Evolutionary conservation across 2,329 filamentous ascomycete genomes (phyloP).

Genomic region (Claviceps sp.): DNA sequence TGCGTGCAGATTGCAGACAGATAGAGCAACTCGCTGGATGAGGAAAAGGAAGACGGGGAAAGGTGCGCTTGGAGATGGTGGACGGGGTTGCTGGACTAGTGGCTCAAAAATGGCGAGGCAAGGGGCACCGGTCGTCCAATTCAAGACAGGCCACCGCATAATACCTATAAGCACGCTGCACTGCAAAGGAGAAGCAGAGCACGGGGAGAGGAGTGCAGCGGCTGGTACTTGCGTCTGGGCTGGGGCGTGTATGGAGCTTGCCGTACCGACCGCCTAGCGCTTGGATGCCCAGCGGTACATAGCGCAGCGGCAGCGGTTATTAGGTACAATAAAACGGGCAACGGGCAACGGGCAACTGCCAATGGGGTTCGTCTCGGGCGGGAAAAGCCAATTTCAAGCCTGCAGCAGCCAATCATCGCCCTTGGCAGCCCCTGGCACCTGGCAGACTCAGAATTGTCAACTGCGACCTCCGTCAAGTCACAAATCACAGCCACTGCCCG

Average conservation of each 20-base stretch:
- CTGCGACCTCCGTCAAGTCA: background rate
- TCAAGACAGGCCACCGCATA: background rate
- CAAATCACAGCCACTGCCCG: too few relatives aligned
- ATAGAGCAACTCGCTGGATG: slow-evolving; percentile 6
- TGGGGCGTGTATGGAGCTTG: background rate
- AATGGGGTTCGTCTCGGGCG: background rate
- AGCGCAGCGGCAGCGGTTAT: background rate
- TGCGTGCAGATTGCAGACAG: slow-evolving; percentile 3
- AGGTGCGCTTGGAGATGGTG: slow-evolving; percentile 6
- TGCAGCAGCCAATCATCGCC: slow-evolving; percentile 4
- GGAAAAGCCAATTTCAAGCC: slow-evolving; percentile 10
- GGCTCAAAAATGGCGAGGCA: slow-evolving; percentile 2
- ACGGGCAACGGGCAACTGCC: background rate
- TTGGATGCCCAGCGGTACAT: too few relatives aligned
- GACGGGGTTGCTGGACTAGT: slow-evolving; percentile 4
- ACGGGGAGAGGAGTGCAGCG: background rate
- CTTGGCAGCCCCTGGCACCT: background rate
- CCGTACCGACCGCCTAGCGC: background rate
- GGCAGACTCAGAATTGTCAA: background rate
- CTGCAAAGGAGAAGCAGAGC: background rate
- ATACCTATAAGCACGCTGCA: background rate
- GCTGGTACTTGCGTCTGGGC: background rate
- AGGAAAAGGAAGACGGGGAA: slow-evolving; percentile 6
- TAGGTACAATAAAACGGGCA: background rate
- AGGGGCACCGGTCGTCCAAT: slow-evolving; percentile 2